Conservation (phyloP, 805 yeast genomes). For the Cyberlindnera samutprakarnensis region DNA sequence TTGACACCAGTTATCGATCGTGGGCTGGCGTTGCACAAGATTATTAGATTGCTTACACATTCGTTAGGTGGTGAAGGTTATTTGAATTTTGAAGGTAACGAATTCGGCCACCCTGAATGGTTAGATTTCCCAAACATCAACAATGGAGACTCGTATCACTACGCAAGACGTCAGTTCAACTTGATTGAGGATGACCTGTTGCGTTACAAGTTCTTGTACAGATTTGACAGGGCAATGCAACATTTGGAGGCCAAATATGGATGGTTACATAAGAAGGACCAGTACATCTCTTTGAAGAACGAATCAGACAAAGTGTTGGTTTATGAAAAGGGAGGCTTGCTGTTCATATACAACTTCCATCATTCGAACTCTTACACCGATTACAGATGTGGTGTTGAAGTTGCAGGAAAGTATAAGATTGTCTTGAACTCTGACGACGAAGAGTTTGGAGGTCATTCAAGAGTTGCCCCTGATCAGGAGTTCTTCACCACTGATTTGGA, state of each 20-base stretch:
- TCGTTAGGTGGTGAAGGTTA: conserved; percentile 96
- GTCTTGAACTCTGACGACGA: conserved; percentile 67
- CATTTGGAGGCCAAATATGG: conserved; percentile 59
- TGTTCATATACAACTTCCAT: conserved; percentile 87
- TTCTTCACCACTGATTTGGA: conserved; percentile 64
- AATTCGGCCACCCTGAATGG: conserved; percentile 99
- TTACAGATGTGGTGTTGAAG: conserved; percentile 85
- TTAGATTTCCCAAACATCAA: conserved; percentile 92
- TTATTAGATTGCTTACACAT: conserved; percentile 83
- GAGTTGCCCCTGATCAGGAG: conserved; percentile 51
- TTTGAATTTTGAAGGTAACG: conserved; percentile 94
- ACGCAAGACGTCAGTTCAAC: conserved; percentile 93
- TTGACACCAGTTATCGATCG: conserved; percentile 77
- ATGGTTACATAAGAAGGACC: conserved; percentile 65
- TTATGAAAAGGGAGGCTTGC: conserved; percentile 78
- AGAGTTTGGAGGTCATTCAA: conserved; percentile 74
- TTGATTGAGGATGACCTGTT: conserved; percentile 72
- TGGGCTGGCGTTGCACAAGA: conserved; percentile 84
- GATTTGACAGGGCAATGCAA: conserved; percentile 86
- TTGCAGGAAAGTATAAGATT: conserved; percentile 66
- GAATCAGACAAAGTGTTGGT: conserved; percentile 85
- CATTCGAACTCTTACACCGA: conserved; percentile 77
- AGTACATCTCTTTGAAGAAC: conserved; percentile 81
- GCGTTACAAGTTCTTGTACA: conserved; percentile 69
- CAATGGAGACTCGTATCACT: conserved; percentile 81